Base-by-base conservation (phyloP, 768 basidiomycete species). In the Leccinum subgranulosum region DNA sequence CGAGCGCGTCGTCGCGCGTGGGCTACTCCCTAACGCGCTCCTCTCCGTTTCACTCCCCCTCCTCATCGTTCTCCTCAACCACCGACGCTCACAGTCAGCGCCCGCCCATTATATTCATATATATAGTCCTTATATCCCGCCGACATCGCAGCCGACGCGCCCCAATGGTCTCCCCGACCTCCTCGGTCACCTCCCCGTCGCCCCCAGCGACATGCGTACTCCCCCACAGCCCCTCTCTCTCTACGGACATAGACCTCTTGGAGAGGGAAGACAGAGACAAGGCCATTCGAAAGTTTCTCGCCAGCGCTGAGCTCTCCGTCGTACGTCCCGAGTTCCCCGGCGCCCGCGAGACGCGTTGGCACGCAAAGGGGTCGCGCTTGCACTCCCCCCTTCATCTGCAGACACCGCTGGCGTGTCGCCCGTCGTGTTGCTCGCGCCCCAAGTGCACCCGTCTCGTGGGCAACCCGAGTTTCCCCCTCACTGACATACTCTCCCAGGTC, bases 171-270 rank as follows among this genome's bases (percentile, higher is more conserved):
- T 86, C 89, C 39, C 87, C 90, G 56, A 84, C 87, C 60, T 91
- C 88, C 65, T 88, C 89, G 60, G 81, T 87, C 66, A 92, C 90
- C 69, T 90, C 90, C 57, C 85, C 87, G 66, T 92, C 90, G 51
- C 90, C 90, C 25, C 85, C 86, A 61, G 78, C 85, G 70, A 73
- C 81, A 69, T 88, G 82, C 77, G 76, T 84, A 57, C 79, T 79
- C 57, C 80, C 73, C 33, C 63, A 74, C 71, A 72, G 74, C 48
- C 66, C 75, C 54, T 72, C 74, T 29, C 64, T 77, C 63, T 73
- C 77, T 58, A 70, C 72, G 14, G 80, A 82, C 66, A 66, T 75
- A 33, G 71, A 74, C 53, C 61, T 70, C 23, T 55, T 70, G 11
- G 86, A 87, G 60, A 75, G 73, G 59, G 87, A 88, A 54, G 79